A percentile compares a stretch with the other conserved stretches of the same genome.
Conservation (phyloP, 2,329 filamentous ascomycete species). For the Talaromyces sp. region DNA sequence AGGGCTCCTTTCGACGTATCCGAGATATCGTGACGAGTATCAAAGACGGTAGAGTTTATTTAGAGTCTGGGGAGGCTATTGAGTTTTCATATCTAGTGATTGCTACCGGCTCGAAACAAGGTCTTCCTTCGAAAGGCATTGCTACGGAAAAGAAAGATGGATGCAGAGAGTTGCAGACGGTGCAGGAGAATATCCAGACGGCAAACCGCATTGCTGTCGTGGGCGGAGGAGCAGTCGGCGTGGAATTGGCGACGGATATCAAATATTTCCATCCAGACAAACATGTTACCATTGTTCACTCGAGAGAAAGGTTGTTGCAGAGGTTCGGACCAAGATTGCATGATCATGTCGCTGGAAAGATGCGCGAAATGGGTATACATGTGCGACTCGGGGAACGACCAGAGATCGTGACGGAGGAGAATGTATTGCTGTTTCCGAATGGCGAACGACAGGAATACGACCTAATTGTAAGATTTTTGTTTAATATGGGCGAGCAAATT, state of each 20-base stretch:
- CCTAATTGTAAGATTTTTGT: background rate
- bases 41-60: background rate
- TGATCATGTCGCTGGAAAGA: background rate
- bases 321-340: conserved; percentile 1
- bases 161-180: background rate
- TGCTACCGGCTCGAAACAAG: background rate
- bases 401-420: background rate
- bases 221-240: conserved; percentile 3
- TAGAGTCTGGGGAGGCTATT: background rate
- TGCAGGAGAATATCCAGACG: background rate
- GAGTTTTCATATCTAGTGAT: conserved; percentile 2
- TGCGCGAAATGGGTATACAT: conserved; percentile 1
- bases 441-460: background rate
- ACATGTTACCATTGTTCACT: conserved; percentile 4
- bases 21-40: background rate
- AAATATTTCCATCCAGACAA: conserved; percentile 4
- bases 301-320: conserved; percentile 1
- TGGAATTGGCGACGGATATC: conserved; percentile 4
- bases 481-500: background rate
- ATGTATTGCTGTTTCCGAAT: background rate
- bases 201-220: background rate
- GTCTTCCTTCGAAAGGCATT: background rate
- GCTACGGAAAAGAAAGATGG: conserved; percentile 1
- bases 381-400: background rate
- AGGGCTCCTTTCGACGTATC: background rate